phyloP scores from a whole-genome alignment of 2,329 filamentous ascomycete species.

The Phaeoacremonium minimum region DNA sequence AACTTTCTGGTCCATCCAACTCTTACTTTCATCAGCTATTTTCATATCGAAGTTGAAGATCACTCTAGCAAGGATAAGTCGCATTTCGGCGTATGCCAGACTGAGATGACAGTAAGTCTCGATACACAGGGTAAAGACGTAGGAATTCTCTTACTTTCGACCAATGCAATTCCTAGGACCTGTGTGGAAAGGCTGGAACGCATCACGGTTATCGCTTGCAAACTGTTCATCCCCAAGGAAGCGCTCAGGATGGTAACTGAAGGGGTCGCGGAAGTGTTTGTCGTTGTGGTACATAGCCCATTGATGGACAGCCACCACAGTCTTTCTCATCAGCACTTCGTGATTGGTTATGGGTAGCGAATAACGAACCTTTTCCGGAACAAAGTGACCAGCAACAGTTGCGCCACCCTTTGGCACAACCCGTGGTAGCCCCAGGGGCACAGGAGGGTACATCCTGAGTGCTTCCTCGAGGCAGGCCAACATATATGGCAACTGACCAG shows the following conservation, averaged over 20 bases:
- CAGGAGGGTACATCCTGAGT: conserved; percentile 30
- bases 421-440: conserved; percentile 8
- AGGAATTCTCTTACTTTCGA: conserved; percentile 23
- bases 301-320: conserved; percentile 22
- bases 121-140: neutral
- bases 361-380: conserved; percentile 10
- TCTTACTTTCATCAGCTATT: conserved; percentile 21
- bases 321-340: conserved; percentile 17
- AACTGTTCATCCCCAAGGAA: conserved; percentile 21
- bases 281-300: conserved; percentile 22
- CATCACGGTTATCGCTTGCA: conserved; percentile 18
- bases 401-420: conserved; percentile 10
- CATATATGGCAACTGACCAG: conserved; percentile 26
- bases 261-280: conserved; percentile 27
- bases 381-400: conserved; percentile 9
- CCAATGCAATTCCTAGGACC: conserved; percentile 37
- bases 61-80: conserved; percentile 37
- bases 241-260: conserved; percentile 28
- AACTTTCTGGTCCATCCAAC: conserved; percentile 27
- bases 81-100: conserved; percentile 43
- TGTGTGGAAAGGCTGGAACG: conserved; percentile 30
- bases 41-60: conserved; percentile 40
- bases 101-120: too few relatives aligned
- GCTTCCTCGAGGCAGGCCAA: conserved; percentile 31
- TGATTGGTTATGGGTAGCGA: neutral